These are phyloP conservation scores for Pestalotiopsis sp. DNA, from an alignment of 2,329 filamentous ascomycete species.

Conservation along the genomic window DNA sequence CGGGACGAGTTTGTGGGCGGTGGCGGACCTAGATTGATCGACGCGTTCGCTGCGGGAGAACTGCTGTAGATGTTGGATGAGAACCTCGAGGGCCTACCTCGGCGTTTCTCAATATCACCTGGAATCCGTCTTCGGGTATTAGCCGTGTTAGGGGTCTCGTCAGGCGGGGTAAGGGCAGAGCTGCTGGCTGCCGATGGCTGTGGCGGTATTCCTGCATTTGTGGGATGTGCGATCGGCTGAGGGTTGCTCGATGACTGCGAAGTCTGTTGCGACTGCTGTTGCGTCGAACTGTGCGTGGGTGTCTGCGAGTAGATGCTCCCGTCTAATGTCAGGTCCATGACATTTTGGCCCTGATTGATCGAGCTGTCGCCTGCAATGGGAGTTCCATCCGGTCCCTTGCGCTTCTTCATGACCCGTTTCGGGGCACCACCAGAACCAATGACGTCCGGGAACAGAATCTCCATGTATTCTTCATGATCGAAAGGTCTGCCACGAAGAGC, in stretches of 20 bases:
- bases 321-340: conserved; percentile 32
- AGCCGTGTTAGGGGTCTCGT: conserved; percentile 47
- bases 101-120: conserved; percentile 28
- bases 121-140: conserved; percentile 37
- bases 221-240: neutral
- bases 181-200: conserved; percentile 39
- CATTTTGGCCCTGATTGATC: conserved; percentile 47
- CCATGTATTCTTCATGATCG: conserved; percentile 62
- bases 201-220: conserved; percentile 35
- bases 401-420: conserved; percentile 57
- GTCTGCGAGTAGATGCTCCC: conserved; percentile 12
- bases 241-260: conserved; percentile 9
- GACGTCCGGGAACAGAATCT: conserved; percentile 60
- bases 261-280: conserved; percentile 17
- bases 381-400: conserved; percentile 46
- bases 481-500: conserved; percentile 58
- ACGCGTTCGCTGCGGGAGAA: conserved; percentile 11
- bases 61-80: conserved; percentile 34
- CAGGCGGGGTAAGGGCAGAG: conserved; percentile 55
- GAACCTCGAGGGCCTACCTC: conserved; percentile 34
- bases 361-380: conserved; percentile 42
- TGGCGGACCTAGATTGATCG: conserved; percentile 12
- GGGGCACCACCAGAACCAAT: conserved; percentile 60
- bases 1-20: conserved; percentile 13
- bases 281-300: conserved; percentile 13